These are phyloP conservation scores for Diaporthe citri DNA, from an alignment of 2,329 filamentous ascomycete species.

Conservation along the genomic window DNA sequence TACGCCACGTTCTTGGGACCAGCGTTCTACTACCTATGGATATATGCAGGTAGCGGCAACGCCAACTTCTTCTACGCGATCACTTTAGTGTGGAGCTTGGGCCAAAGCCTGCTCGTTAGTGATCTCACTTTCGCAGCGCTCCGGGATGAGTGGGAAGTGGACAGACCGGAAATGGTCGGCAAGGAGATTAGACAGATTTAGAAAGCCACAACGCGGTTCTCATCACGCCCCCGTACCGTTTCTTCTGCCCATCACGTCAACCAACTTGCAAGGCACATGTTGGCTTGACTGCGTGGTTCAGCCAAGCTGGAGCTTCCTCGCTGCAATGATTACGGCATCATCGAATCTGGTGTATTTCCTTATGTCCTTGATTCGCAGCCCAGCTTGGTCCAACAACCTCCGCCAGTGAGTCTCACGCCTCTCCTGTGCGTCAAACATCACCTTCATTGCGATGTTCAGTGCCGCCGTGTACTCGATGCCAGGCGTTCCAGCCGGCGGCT, in stretches of 20 bases:
- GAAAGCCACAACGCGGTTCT: neutral
- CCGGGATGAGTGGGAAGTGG: constrained; percentile 93
- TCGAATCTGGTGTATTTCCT: constrained; percentile 44
- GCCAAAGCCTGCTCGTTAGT: constrained; percentile 86
- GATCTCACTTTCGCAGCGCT: constrained; percentile 91
- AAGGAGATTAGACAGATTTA: constrained; percentile 86
- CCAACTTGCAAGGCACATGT: neutral
- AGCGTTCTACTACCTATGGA: constrained; percentile 97
- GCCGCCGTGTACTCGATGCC: constrained; percentile 43
- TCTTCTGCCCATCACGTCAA: neutral
- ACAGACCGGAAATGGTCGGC: constrained; percentile 89
- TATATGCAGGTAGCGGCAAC: constrained; percentile 97
- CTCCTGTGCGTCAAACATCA: constrained; percentile 46
- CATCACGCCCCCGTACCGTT: neutral
- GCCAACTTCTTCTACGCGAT: constrained; percentile 99
- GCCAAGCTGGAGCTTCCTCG: constrained; percentile 14
- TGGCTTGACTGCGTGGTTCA: neutral
- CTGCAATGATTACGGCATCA: constrained; percentile 43
- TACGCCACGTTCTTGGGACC: constrained; percentile 92
- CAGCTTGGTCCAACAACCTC: constrained; percentile 41
- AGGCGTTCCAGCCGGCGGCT: constrained; percentile 38
- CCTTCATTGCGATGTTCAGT: constrained; percentile 45
- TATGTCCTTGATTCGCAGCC: constrained; percentile 43
- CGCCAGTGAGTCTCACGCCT: constrained; percentile 44
- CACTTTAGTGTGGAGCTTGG: constrained; percentile 97